A percentile compares a stretch with the other conserved stretches of the same genome.
Conservation (phyloP, 2,329 filamentous ascomycete genomes). For the Acrocalymma vagum region DNA sequence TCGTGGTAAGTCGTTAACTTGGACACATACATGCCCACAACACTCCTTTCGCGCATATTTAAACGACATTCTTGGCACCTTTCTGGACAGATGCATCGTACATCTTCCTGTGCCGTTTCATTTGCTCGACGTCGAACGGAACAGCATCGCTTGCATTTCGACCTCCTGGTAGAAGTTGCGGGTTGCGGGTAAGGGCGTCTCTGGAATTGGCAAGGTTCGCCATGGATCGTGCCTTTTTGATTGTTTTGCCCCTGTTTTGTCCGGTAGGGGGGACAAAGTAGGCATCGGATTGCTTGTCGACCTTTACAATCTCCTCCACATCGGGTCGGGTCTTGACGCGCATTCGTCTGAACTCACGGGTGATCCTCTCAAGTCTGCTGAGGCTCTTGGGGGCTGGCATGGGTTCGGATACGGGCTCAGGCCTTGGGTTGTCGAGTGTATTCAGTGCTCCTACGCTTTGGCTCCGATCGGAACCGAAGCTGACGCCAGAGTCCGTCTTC, state of each 20-base stretch:
- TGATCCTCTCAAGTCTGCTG: conserved; percentile 67
- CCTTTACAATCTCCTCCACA: conserved; percentile 56
- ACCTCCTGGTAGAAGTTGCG: no score
- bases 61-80: conserved; percentile 10
- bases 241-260: conserved; percentile 37
- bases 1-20: no score
- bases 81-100: conserved; percentile 41
- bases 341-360: conserved; percentile 67
- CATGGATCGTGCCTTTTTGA: conserved; percentile 48
- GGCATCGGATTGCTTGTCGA: conserved; percentile 31
- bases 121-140: conserved; percentile 45
- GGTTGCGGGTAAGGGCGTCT: no score
- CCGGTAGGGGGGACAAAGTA: conserved; percentile 21
- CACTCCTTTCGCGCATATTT: conserved; percentile 10
- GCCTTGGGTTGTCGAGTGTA: conserved; percentile 32
- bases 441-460: conserved; percentile 39
- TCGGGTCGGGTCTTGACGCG: conserved; percentile 61
- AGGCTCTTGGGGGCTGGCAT: conserved; percentile 36
- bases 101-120: conserved; percentile 45
- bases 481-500: conserved; percentile 71
- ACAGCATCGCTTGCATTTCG: conserved; percentile 43
- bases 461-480: conserved; percentile 57
- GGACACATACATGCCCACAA: conserved; percentile 14
- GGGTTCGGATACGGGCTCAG: conserved; percentile 24
- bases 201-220: conserved; percentile 41